Evolutionary conservation across 2,329 filamentous ascomycete species (phyloP).

Genomic region (Arachnomyces sp.): DNA sequence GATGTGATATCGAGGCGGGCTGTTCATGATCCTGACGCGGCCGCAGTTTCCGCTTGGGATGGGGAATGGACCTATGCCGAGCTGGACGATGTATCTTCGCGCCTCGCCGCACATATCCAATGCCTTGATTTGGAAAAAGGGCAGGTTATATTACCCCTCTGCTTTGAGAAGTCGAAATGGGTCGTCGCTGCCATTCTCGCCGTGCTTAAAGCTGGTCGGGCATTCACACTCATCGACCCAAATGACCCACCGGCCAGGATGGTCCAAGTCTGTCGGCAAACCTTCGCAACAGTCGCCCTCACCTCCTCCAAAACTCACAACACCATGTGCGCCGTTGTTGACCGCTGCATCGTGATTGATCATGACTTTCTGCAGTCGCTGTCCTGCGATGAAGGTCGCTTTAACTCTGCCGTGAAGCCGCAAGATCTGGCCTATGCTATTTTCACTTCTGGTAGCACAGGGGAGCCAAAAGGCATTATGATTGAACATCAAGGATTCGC

Average conservation of each 20-base stretch:
- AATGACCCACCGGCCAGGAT: conserved; percentile 25
- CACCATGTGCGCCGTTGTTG: conserved; percentile 21
- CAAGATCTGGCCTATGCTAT: conserved; percentile 46
- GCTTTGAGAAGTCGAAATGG: conserved; percentile 40
- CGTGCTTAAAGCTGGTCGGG: conserved; percentile 34
- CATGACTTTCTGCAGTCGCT: conserved; percentile 13
- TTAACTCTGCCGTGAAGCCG: conserved; percentile 20
- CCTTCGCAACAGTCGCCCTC: too few relatives aligned
- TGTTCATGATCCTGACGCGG: too few relatives aligned
- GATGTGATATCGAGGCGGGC: too few relatives aligned
- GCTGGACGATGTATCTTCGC: conserved; percentile 30
- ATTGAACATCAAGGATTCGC: conserved; percentile 54
- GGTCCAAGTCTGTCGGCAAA: conserved; percentile 26
- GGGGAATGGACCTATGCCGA: conserved; percentile 24
- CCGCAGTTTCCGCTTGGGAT: conserved; percentile 20
- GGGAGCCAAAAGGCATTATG: conserved; percentile 50
- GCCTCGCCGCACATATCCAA: conserved; percentile 27
- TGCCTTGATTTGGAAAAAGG: conserved; percentile 35
- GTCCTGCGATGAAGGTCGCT: conserved; percentile 10
- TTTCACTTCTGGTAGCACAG: conserved; percentile 51
- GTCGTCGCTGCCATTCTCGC: conserved; percentile 33
- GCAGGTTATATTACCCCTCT: conserved; percentile 28
- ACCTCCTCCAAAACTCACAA: conserved; percentile 26
- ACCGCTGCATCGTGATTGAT: conserved; percentile 19
- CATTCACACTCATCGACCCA: conserved; percentile 36